Conservation (phyloP, 257 asterid species). For the Fraxinus americana region DNA sequence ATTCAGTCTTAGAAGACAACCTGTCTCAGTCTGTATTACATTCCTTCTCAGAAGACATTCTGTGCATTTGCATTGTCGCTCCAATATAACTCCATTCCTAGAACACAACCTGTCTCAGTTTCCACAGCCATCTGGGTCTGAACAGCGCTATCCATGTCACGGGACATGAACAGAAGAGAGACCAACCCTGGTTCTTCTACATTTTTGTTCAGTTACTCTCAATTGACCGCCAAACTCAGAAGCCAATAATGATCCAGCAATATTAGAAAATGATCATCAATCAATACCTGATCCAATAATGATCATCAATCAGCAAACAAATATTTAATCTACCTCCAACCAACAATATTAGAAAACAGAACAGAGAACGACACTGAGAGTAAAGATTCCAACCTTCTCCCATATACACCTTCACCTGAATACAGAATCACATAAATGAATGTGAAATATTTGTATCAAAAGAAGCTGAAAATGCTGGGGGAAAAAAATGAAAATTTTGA, state of each 20-base stretch:
- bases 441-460: background rate
- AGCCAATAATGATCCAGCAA: slow-evolving; percentile 40
- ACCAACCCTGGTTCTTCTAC: slow-evolving; percentile 35
- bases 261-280: background rate
- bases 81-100: no score
- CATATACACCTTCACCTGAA: slow-evolving; percentile 70
- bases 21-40: no score
- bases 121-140: slow-evolving; percentile 94
- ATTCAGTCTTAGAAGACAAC: no score
- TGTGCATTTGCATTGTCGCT: no score
- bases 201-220: slow-evolving; percentile 45
- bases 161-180: slow-evolving; percentile 63
- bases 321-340: slow-evolving; percentile 21
- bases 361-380: slow-evolving; percentile 16
- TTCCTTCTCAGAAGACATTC: no score
- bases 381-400: slow-evolving; percentile 69
- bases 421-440: background rate
- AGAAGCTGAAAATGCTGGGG: background rate
- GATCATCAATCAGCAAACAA: slow-evolving; percentile 51
- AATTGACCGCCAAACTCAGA: slow-evolving; percentile 52
- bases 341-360: slow-evolving; percentile 8
- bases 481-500: background rate
- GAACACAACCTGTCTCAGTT: no score
- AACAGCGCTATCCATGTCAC: slow-evolving; percentile 76
- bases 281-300: slow-evolving; percentile 27